Evolutionary conservation across 805 yeast genomes (phyloP).

Genomic region (Yarrowia sp.): DNA sequence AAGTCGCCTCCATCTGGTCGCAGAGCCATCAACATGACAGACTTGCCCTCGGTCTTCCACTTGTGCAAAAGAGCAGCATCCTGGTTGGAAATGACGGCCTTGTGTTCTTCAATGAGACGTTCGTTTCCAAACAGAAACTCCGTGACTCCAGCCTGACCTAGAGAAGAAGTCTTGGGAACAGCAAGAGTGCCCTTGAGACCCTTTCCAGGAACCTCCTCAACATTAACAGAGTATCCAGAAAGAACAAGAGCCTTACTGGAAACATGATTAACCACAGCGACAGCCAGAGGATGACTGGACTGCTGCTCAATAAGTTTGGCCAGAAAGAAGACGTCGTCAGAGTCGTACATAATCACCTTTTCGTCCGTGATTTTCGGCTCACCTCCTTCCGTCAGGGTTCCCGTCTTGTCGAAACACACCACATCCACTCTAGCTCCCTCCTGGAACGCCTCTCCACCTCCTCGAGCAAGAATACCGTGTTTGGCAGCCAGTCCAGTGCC

Average conservation of each 20-base stretch:
- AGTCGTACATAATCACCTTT: not conserved
- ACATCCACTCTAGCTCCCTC: constrained; percentile 63
- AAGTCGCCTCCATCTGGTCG: constrained; percentile 35
- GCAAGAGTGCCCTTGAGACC: constrained; percentile 49
- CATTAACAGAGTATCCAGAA: constrained; percentile 31
- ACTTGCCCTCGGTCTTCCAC: constrained; percentile 65
- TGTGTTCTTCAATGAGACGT: constrained; percentile 49
- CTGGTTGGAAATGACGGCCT: constrained; percentile 40
- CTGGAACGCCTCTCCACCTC: constrained; percentile 81
- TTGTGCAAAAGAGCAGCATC: constrained; percentile 40
- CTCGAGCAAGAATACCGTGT: constrained; percentile 68
- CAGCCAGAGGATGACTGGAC: constrained; percentile 68
- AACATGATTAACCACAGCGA: constrained; percentile 48
- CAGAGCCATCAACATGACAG: constrained; percentile 56
- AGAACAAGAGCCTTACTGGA: constrained; percentile 27
- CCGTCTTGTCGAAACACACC: constrained; percentile 76
- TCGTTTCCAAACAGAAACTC: constrained; percentile 55
- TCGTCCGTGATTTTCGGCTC: constrained; percentile 53
- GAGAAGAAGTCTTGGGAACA: not conserved
- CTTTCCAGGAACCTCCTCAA: constrained; percentile 56
- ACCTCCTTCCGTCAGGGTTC: constrained; percentile 66
- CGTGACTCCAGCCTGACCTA: constrained; percentile 32
- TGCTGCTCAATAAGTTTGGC: constrained; percentile 57
- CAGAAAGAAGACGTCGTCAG: constrained; percentile 30
- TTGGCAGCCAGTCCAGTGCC: constrained; percentile 79